Percentiles rank a stretch among this genome's conserved stretches.
phyloP scores from a whole-genome alignment of 2,329 filamentous ascomycete species.

The Periconia macrospinosa region DNA sequence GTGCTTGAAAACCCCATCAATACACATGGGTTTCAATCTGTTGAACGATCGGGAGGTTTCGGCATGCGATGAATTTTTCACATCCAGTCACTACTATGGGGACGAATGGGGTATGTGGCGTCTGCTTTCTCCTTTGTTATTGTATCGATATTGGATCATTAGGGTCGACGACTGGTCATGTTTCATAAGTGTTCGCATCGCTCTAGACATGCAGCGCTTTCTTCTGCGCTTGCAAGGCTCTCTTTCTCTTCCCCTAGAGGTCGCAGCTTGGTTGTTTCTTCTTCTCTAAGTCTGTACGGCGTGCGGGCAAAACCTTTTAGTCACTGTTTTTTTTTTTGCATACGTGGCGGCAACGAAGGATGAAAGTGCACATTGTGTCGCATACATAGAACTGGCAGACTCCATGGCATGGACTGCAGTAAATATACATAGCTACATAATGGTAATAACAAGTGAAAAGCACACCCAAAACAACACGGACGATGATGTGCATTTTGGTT shows the following conservation, averaged over 20 bases:
- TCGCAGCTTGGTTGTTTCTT: slow-evolving; percentile 13
- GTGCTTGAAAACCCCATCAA: slow-evolving; percentile 10
- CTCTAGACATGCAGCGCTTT: slow-evolving; percentile 37
- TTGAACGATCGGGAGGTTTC: background rate
- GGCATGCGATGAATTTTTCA: background rate
- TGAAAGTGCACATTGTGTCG: slow-evolving; percentile 31
- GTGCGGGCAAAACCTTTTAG: slow-evolving; percentile 16
- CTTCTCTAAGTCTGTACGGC: slow-evolving; percentile 13
- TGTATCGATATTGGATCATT: slow-evolving; percentile 23
- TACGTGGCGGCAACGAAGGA: slow-evolving; percentile 30
- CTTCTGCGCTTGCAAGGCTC: slow-evolving; percentile 20
- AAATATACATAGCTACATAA: slow-evolving; percentile 35
- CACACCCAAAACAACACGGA: background rate
- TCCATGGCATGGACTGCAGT: slow-evolving; percentile 22
- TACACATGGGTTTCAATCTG: background rate
- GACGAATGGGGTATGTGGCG: slow-evolving; percentile 2
- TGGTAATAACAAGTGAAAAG: slow-evolving; percentile 28
- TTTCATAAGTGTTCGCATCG: slow-evolving; percentile 28
- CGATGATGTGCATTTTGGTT: too few relatives aligned
- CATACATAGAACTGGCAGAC: slow-evolving; percentile 34
- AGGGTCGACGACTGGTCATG: slow-evolving; percentile 21
- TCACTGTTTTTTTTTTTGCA: slow-evolving; percentile 17
- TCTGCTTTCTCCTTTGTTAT: slow-evolving; percentile 33
- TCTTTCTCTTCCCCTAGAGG: slow-evolving; percentile 9
- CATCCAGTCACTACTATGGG: slow-evolving; percentile 1